phyloP scores from a whole-genome alignment of 2,329 filamentous ascomycete species.

The Nemania sp. region DNA sequence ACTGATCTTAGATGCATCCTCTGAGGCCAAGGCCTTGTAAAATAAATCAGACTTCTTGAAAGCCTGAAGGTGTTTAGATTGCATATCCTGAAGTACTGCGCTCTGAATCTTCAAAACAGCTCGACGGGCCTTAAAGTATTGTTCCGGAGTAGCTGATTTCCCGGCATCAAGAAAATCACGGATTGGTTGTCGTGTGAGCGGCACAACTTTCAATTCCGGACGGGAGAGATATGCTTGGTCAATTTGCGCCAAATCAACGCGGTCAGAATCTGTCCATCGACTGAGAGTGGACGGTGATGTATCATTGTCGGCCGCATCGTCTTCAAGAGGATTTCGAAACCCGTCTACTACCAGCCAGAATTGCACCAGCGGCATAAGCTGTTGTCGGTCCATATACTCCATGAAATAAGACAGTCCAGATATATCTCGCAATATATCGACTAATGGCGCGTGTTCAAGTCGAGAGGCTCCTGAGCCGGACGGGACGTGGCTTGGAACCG shows the following conservation, averaged over 20 bases:
- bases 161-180: slow-evolving; percentile 79
- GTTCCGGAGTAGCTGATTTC: slow-evolving; percentile 71
- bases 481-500: slow-evolving; percentile 38
- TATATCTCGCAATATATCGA: slow-evolving; percentile 86
- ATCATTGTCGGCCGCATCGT: slow-evolving; percentile 71
- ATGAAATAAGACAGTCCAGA: slow-evolving; percentile 97
- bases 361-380: slow-evolving; percentile 85
- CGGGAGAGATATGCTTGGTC: slow-evolving; percentile 85
- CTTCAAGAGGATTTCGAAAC: slow-evolving; percentile 90
- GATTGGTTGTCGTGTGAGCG: slow-evolving; percentile 69
- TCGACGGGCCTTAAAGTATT: slow-evolving; percentile 81
- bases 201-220: slow-evolving; percentile 77
- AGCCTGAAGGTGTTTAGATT: slow-evolving; percentile 74
- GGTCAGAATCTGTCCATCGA: slow-evolving; percentile 81
- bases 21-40: slow-evolving; percentile 92
- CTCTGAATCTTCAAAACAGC: slow-evolving; percentile 84
- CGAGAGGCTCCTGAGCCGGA: slow-evolving; percentile 54
- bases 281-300: slow-evolving; percentile 62
- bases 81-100: slow-evolving; percentile 80
- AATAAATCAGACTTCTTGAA: slow-evolving; percentile 95
- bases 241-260: slow-evolving; percentile 87
- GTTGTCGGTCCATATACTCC: slow-evolving; percentile 97
- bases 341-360: slow-evolving; percentile 99
- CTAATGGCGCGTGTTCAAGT: slow-evolving; percentile 74
- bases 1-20: slow-evolving; percentile 64